These are phyloP conservation scores for Ogataea nonfermentans DNA, from an alignment of 805 yeast species.

Conservation along the genomic window DNA sequence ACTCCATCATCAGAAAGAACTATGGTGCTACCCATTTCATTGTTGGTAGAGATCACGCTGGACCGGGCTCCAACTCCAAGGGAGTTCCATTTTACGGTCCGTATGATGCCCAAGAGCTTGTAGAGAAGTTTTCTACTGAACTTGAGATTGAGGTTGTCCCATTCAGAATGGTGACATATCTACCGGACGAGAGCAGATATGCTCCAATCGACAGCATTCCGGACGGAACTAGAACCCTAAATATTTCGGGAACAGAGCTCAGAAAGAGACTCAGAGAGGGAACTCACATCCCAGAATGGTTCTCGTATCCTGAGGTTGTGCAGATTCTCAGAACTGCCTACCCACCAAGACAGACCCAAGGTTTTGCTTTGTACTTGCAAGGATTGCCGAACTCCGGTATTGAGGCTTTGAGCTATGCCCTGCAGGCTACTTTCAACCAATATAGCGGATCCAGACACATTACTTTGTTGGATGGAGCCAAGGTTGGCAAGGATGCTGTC, in stretches of 20 bases:
- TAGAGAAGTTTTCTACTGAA: constrained; percentile 71
- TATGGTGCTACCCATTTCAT: constrained; percentile 96
- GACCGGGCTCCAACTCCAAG: constrained; percentile 84
- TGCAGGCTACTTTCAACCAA: constrained; percentile 89
- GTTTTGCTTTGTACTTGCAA: constrained; percentile 73
- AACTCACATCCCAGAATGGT: constrained; percentile 91
- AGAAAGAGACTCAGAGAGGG: constrained; percentile 86
- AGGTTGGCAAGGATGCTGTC: constrained; percentile 38
- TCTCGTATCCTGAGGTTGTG: constrained; percentile 95
- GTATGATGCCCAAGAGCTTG: constrained; percentile 91
- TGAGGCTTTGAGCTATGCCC: constrained; percentile 72
- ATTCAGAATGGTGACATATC: constrained; percentile 93
- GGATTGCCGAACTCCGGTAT: constrained; percentile 59
- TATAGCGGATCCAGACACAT: constrained; percentile 81
- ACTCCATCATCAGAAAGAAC: constrained; percentile 93
- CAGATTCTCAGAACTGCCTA: constrained; percentile 84
- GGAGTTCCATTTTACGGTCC: constrained; percentile 97
- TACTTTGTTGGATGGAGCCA: constrained; percentile 46
- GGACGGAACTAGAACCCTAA: constrained; percentile 73
- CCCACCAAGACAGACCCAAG: constrained; percentile 89
- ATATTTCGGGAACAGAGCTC: constrained; percentile 88
- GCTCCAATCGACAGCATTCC: constrained; percentile 94
- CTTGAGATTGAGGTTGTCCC: constrained; percentile 90
- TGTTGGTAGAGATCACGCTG: constrained; percentile 98
- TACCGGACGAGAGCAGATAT: constrained; percentile 93